These are phyloP conservation scores for Xanthoconium separans DNA, from an alignment of 1,284 basidiomycete species.

Conservation along the genomic window DNA sequence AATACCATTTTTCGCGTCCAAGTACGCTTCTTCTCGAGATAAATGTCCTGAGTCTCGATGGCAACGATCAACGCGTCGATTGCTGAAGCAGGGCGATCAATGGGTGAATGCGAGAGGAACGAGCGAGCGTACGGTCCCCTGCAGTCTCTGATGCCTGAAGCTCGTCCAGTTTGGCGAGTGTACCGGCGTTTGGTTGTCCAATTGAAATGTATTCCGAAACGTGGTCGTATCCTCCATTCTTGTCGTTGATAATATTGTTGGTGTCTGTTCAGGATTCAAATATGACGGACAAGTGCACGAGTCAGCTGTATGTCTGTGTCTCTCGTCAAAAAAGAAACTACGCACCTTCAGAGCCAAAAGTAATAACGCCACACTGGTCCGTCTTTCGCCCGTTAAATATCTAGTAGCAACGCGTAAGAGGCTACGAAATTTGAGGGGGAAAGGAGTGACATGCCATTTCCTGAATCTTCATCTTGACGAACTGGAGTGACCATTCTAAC, in stretches of 20 bases:
- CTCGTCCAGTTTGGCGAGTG: conserved; percentile 70
- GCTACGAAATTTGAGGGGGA: background rate
- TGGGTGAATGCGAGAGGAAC: background rate
- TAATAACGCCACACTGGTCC: conserved; percentile 83
- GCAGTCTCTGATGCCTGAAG: conserved; percentile 59
- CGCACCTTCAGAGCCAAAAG: conserved; percentile 79
- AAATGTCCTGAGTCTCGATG: conserved; percentile 70
- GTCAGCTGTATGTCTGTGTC: background rate
- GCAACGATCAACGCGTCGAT: conserved; percentile 86
- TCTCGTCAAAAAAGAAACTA: background rate
- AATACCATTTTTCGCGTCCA: conserved; percentile 84
- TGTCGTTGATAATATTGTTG: conserved; percentile 67
- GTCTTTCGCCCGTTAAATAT: conserved; percentile 90
- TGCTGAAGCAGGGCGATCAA: conserved; percentile 45
- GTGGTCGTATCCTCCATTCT: conserved; percentile 69
- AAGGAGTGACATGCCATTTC: conserved; percentile 64
- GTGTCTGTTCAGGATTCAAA: conserved; percentile 49
- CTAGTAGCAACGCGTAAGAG: conserved; percentile 38
- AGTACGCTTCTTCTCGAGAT: conserved; percentile 62
- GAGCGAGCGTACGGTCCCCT: conserved; percentile 64
- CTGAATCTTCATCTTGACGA: conserved; percentile 84
- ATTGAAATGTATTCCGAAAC: conserved; percentile 80
- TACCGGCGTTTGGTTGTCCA: conserved; percentile 71
- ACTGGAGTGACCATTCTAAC: conserved; percentile 81
- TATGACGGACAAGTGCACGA: background rate